Base-by-base conservation (phyloP, 306 rosid species). In the Prunus padus region DNA sequence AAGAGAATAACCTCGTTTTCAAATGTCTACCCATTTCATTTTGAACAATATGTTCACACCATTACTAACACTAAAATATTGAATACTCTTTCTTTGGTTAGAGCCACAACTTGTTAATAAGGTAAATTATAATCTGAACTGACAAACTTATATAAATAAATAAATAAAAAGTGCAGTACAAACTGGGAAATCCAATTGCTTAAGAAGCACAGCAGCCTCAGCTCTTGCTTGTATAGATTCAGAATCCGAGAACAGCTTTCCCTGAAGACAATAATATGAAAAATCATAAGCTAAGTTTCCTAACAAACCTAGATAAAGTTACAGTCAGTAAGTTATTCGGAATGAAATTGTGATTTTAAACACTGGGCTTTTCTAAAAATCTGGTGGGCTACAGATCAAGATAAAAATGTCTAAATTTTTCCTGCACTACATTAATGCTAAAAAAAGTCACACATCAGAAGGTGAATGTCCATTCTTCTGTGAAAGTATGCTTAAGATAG, bases 151-250 rank as follows among this genome's bases (percentile, higher is more conserved):
- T 25, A 44, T 12, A 49, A 47, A 51, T 7, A 44, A 47, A 51
- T 7, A 50, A 60, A 42, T 22, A 37, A 8, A 52, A 63, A 75
- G 71, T 57, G 54, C 30, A 75, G 81, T 67, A 81, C 96, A 19
- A 75, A 95, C 99, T 77, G 93, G 93, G 80, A 89, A 95, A 80
- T 95, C 85, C 85, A 95, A 80, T 88, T 85, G 93, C 90, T 90
- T 92, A 79, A 95, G 97, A 79, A 95, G 97, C 81, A 92, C 90
- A 51, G 97, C 97, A 84, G 97, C 96, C 78, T 92, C 99, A 9
- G 99, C 93, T 89, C 99, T 92, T 75, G 84, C 84, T 82, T 95
- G 97, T 59, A 95, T 86, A 74, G 97, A 92, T 83, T 95, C 97
- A 55, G 87, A 85, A 82, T 95, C 99, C 46, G 97, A 90, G 83